Conservation (phyloP, 495 filamentous ascomycete species). For the Lepidopterella palustris region DNA sequence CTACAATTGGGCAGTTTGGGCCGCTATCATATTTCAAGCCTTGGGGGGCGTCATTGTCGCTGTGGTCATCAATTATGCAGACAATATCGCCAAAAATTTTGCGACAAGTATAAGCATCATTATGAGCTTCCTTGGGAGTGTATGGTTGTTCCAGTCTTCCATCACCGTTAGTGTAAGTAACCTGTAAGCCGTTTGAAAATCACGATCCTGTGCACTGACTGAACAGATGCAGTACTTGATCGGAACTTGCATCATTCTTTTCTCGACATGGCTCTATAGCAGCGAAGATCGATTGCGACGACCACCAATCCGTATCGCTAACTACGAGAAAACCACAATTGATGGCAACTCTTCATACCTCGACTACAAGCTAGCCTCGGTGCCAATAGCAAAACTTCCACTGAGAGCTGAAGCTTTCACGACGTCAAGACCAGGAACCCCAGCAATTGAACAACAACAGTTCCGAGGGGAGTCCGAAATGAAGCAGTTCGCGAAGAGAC, state of each 20-base stretch:
- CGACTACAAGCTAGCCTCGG: conserved; percentile 45
- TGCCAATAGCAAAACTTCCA: conserved; percentile 35
- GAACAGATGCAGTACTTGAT: conserved; percentile 60
- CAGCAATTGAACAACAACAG: conserved; percentile 42
- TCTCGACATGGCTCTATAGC: conserved; percentile 80
- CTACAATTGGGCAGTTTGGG: conserved; percentile 89
- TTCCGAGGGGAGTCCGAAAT: conserved; percentile 40
- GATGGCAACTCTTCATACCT: conserved; percentile 44
- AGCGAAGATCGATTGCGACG: conserved; percentile 45
- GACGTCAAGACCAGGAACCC: conserved; percentile 62
- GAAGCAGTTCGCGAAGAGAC: conserved; percentile 25
- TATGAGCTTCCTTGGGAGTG: conserved; percentile 73
- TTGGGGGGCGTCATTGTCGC: conserved; percentile 75
- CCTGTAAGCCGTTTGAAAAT: not conserved
- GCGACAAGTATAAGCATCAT: conserved; percentile 86
- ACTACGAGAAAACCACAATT: conserved; percentile 65
- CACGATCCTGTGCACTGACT: not conserved
- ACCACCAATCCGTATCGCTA: conserved; percentile 68
- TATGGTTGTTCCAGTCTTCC: conserved; percentile 75
- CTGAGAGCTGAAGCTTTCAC: conserved; percentile 51
- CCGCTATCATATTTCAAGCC: conserved; percentile 73
- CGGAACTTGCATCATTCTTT: conserved; percentile 68
- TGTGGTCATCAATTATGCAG: conserved; percentile 77
- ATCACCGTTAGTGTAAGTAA: conserved; percentile 62
- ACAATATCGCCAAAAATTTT: conserved; percentile 86